A percentile compares a stretch with the other conserved stretches of the same genome.
phyloP scores from a whole-genome alignment of 2,329 filamentous ascomycete genomes.

The Aspergillus caelatus region DNA sequence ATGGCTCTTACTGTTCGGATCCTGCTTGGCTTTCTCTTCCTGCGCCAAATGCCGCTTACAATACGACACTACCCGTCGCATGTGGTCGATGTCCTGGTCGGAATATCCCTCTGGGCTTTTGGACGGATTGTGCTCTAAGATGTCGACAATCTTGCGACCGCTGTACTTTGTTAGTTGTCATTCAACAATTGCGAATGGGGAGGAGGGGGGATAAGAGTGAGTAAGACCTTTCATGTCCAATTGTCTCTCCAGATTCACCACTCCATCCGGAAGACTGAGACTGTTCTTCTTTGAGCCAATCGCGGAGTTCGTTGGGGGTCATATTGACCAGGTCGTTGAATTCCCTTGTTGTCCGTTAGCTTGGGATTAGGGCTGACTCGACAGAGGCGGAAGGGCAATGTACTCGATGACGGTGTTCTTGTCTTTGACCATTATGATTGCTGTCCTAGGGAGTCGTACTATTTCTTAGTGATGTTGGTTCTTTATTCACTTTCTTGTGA shows the following conservation, averaged over 20 bases:
- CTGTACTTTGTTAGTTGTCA: conserved; percentile 34
- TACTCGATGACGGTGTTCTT: conserved; percentile 54
- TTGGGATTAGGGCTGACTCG: conserved; percentile 4
- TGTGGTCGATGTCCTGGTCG: conserved; percentile 60
- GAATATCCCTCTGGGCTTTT: conserved; percentile 61
- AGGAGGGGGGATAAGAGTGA: no score
- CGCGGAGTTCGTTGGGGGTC: conserved; percentile 61
- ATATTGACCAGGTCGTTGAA: conserved; percentile 71
- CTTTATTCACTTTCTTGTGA: no score
- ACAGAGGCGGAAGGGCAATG: neutral
- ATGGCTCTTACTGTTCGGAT: conserved; percentile 59
- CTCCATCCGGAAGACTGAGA: conserved; percentile 63
- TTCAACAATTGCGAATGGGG: neutral
- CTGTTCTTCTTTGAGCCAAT: conserved; percentile 63
- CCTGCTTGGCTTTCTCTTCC: conserved; percentile 60
- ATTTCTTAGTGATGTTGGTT: no score
- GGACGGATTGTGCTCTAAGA: conserved; percentile 63
- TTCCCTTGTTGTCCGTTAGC: conserved; percentile 47
- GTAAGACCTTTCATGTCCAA: conserved; percentile 61
- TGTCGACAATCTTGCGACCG: conserved; percentile 65
- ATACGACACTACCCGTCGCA: conserved; percentile 66
- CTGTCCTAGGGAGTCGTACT: neutral
- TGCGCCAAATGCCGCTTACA: conserved; percentile 69
- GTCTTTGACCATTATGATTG: conserved; percentile 54
- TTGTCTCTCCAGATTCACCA: conserved; percentile 63